A percentile compares a stretch with the other conserved stretches of the same genome.
phyloP scores from a whole-genome alignment of 768 basidiomycete genomes.

The Xerocomellus dryophilus region DNA sequence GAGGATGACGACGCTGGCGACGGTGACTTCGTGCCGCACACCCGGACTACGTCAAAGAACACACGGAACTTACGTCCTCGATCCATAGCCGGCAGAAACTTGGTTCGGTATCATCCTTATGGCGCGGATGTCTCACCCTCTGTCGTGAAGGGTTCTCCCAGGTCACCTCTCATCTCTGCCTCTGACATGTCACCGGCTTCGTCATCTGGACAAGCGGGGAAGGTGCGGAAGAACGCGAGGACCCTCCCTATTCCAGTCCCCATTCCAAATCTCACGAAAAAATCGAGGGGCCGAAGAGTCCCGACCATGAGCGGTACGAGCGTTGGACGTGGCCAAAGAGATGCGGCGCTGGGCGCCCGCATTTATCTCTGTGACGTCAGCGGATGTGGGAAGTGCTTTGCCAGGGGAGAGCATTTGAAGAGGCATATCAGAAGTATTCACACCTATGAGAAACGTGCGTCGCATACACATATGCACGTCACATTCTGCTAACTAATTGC shows the following conservation, averaged over 20 bases:
- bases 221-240: slow-evolving; percentile 36
- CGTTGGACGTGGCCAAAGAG: slow-evolving; percentile 31
- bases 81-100: slow-evolving; percentile 32
- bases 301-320: slow-evolving; percentile 45
- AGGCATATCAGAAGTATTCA: slow-evolving; percentile 86
- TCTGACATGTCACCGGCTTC: slow-evolving; percentile 28
- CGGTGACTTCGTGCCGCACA: slow-evolving; percentile 35
- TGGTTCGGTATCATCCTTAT: slow-evolving; percentile 35
- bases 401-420: slow-evolving; percentile 86
- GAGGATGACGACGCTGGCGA: slow-evolving; percentile 32
- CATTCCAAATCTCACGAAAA: slow-evolving; percentile 67
- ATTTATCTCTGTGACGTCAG: slow-evolving; percentile 74
- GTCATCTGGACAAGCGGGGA: slow-evolving; percentile 24
- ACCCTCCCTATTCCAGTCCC: slow-evolving; percentile 56
- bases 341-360: slow-evolving; percentile 41
- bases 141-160: slow-evolving; percentile 31
- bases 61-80: slow-evolving; percentile 37
- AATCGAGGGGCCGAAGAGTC: slow-evolving; percentile 64
- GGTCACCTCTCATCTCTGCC: slow-evolving; percentile 31
- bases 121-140: slow-evolving; percentile 26
- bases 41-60: slow-evolving; percentile 37
- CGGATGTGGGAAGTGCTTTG: slow-evolving; percentile 86
- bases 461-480: neutral
- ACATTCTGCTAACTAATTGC: slow-evolving; percentile 8
- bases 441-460: slow-evolving; percentile 88